Evolutionary conservation across 139 green algal genomes (phyloP).

Genomic region (Bryopsis sp.): DNA sequence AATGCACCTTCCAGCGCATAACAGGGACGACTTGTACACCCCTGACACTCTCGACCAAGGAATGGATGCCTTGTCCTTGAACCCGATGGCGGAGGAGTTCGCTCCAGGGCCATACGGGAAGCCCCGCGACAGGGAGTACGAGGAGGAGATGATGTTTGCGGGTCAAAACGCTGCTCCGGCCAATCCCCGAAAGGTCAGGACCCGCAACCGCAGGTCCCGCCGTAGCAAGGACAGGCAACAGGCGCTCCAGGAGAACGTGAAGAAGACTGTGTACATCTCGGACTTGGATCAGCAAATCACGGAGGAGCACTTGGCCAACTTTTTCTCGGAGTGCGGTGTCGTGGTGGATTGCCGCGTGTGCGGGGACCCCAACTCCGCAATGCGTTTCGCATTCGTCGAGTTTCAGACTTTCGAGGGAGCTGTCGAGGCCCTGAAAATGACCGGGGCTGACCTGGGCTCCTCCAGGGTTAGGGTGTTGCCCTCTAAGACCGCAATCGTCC

Average conservation of each 20-base stretch:
- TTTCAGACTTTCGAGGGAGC: constrained; percentile 59
- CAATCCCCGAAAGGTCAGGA: too few relatives aligned
- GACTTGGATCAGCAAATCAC: constrained; percentile 66
- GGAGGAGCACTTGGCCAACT: constrained; percentile 56
- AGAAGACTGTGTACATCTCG: constrained; percentile 68
- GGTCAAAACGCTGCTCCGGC: too few relatives aligned
- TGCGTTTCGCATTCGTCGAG: constrained; percentile 95
- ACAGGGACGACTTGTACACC: too few relatives aligned
- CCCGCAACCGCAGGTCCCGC: not conserved
- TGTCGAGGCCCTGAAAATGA: constrained; percentile 44
- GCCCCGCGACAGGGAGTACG: too few relatives aligned
- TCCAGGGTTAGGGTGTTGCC: constrained; percentile 73
- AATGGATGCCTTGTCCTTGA: too few relatives aligned
- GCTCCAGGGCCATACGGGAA: too few relatives aligned
- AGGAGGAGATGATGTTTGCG: too few relatives aligned
- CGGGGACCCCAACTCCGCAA: constrained; percentile 80
- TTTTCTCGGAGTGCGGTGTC: constrained; percentile 63
- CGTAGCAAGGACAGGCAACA: constrained; percentile 26
- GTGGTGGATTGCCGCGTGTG: constrained; percentile 90
- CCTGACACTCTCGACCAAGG: too few relatives aligned
- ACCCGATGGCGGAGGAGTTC: too few relatives aligned
- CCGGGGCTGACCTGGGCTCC: constrained; percentile 56
- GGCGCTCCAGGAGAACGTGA: constrained; percentile 62
- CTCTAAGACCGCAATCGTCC: constrained; percentile 89
- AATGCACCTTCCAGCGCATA: constrained; percentile 13